Base-by-base conservation (phyloP, 306 rosid species). In the Dryas alaskensis region DNA sequence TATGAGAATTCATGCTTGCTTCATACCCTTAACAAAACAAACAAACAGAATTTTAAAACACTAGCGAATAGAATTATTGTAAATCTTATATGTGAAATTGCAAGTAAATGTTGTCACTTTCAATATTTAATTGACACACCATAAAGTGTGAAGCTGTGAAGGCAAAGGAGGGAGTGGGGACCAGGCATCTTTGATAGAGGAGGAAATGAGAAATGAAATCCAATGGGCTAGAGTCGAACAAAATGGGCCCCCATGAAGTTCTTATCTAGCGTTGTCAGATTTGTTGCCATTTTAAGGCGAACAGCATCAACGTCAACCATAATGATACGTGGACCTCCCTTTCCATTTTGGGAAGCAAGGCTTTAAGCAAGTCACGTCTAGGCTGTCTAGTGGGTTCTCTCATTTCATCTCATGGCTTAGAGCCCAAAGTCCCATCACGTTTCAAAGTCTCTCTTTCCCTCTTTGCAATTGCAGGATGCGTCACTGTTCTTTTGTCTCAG, bases 261-360 rank as follows among this genome's bases (percentile, higher is more conserved):
- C 82, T 67, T 51, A 57, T 31, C 2, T 31, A 8, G 69, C 22
- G 54, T 44, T 77, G 90, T 69, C 85, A 82, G 88, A 85, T 70
- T 73, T 4, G 6, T 42, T 83, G 19, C 87, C 73, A 31, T 52
- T 70, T 85, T 65, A 19, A 76, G 89, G 77, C 69, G 77, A 80
- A 77, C 94, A 92, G 39, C 3, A 42, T 90, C 96, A 71, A 50
- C 83, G 78, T 88, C 91, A 83, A 73, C 63, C 80, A 10, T 74
- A 55, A 82, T 85, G 69, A 73, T 78, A 83, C 79, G 87, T 74
- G 84, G 90, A 73, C 83, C 83, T 81, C 37, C 37, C 47, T 49
- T 86, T 80, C 92, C 74, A 22, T n/a, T 60, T 80, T 70, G 55
- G 77, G 90, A 37, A 86, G 37, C 8, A n/a, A 5, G 48, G 67